These are phyloP conservation scores for Colletotrichum tofieldiae DNA, from an alignment of 2,329 filamentous ascomycete species.

Conservation along the genomic window DNA sequence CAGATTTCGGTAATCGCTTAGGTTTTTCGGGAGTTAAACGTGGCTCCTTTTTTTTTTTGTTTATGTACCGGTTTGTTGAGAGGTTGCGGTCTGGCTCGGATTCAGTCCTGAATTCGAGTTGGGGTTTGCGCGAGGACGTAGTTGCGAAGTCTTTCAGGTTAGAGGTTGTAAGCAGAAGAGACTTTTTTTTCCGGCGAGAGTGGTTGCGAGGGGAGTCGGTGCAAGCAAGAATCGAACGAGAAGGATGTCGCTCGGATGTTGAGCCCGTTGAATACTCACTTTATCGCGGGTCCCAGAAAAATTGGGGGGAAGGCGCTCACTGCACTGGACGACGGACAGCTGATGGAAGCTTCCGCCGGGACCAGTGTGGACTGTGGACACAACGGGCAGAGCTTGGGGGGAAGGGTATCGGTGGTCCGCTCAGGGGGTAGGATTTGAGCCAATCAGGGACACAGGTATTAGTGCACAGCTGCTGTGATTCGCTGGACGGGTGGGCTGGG, in stretches of 20 bases:
- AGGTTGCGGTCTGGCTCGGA: constrained; percentile 1
- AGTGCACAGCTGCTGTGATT: constrained; percentile 39
- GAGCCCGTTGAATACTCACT: constrained; percentile 35
- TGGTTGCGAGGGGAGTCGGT: constrained; percentile 3
- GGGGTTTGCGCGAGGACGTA: not conserved
- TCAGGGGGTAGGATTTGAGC: constrained; percentile 23
- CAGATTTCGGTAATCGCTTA: constrained; percentile 29
- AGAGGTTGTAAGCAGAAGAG: not conserved
- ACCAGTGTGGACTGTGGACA: constrained; percentile 24
- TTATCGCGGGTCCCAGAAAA: constrained; percentile 37
- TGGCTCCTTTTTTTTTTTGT: constrained; percentile 31
- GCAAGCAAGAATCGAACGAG: constrained; percentile 28
- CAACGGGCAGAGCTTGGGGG: constrained; percentile 30
- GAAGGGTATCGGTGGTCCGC: constrained; percentile 30
- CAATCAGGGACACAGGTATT: constrained; percentile 36
- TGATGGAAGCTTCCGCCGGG: constrained; percentile 33
- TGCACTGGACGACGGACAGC: constrained; percentile 24
- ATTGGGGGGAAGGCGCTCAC: constrained; percentile 25
- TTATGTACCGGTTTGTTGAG: constrained; percentile 23
- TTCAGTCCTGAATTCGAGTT: constrained; percentile 2
- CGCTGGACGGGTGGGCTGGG: constrained; percentile 3
- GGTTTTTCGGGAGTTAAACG: constrained; percentile 32
- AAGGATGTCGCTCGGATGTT: constrained; percentile 37
- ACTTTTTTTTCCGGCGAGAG: constrained; percentile 30
- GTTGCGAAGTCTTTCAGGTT: not conserved